Evolutionary conservation across 768 basidiomycete species (phyloP).

Genomic region (Amanita subjunquillea): DNA sequence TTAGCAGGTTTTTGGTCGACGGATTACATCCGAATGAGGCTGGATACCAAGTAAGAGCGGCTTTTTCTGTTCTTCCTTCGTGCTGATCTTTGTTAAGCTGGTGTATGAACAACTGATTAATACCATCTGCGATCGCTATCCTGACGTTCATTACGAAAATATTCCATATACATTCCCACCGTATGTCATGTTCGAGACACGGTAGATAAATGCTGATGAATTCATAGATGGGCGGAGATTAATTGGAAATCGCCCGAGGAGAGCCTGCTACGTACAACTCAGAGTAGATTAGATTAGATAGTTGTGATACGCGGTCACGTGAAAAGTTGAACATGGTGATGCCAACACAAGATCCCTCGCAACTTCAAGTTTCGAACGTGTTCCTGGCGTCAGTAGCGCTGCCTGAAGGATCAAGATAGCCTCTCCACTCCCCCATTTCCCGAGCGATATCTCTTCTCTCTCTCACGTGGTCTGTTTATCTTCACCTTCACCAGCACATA

Average conservation of each 20-base stretch:
- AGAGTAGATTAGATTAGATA: conserved; percentile 1
- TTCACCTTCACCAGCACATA: no score
- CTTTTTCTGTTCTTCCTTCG: neutral
- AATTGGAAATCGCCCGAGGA: conserved; percentile 14
- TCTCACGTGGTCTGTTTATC: neutral
- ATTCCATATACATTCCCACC: conserved; percentile 46
- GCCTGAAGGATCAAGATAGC: conserved; percentile 4
- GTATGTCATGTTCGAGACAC: conserved; percentile 30
- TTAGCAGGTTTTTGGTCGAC: conserved; percentile 51
- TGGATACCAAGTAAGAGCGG: conserved; percentile 56
- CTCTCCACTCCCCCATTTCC: conserved; percentile 2
- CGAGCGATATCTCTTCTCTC: conserved; percentile 14
- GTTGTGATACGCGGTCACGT: conserved; percentile 29
- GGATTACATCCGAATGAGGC: conserved; percentile 72
- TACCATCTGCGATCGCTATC: conserved; percentile 45
- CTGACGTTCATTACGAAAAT: conserved; percentile 60
- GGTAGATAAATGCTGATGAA: conserved; percentile 4
- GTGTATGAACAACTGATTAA: conserved; percentile 53
- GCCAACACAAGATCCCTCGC: conserved; percentile 5
- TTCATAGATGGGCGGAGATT: conserved; percentile 15
- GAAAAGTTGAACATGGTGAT: conserved; percentile 40
- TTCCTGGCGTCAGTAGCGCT: neutral
- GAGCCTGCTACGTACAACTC: neutral
- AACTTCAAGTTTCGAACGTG: neutral
- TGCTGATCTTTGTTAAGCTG: conserved; percentile 30